Evolutionary conservation across 768 basidiomycete species (phyloP), one percentile per base, ranked within the genome.

Genomic region (Tulasnella sp.): DNA sequence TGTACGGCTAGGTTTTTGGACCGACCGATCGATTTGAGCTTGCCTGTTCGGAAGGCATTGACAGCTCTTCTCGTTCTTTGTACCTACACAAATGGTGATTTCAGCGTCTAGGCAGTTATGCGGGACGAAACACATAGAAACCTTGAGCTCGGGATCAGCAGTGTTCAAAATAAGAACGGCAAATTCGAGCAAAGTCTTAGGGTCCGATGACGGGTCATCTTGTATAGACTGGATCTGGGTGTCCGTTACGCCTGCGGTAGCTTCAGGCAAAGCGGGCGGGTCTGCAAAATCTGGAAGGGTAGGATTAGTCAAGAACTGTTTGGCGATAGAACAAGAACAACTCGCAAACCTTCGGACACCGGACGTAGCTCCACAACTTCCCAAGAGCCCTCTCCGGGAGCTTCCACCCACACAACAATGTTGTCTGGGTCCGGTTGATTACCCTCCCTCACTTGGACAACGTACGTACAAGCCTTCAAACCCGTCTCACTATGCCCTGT

Each of bases 151-250:
- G 3, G 86, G 84, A 66, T 83, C 73, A 1, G 84, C 68, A 0
- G 87, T 88, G 62, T 85, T 83, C 25, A 90, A 72, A 49, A 90
- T 84, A 6, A 86, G 69, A 4, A 85, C 83, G 1, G 84, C 84
- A 80, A 82, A 88, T 64, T 85, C 76, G 65, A 86, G 79, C 11
- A 88, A 72, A 0, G 83, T 83, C n/a, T 69, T 77, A 4, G 85
- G 85, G 5, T 63, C 37, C 2, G 50, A 29, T 2, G 41, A 19
- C 9, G 45, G 40, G 14, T 60, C 59, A 6, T 46, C 45, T 46
- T 46, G 25, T 31, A 4, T n/a, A 21, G 45, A 23, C 7, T 46
- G n/a, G n/a, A 2, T 23, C 7, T 19, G 45, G 7, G 21, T 5
- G 31, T 39, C 1, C 32, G 3, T 58, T n/a, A n/a, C 46, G 7